Evolutionary conservation across 2,329 filamentous ascomycete species (phyloP), one percentile per base, ranked within the genome.

Genomic region (Emergomyces africanus): DNA sequence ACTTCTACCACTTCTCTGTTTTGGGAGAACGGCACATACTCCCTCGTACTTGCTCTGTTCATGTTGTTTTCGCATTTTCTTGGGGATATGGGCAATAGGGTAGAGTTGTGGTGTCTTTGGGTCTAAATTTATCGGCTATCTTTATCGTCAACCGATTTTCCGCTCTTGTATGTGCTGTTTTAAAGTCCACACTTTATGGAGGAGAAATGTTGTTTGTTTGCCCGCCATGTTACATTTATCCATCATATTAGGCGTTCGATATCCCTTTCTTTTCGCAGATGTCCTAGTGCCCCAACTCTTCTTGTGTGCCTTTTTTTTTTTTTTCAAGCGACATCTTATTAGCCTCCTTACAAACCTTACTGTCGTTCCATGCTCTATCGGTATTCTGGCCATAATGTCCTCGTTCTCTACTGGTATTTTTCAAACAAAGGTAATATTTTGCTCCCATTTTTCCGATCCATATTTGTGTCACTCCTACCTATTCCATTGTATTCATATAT

Each of bases 61-160:
- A 20, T 33, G 18, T n/a, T n/a, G n/a, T 53, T 44, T 55, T 28
- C 18, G 50, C 30, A 54, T 54, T 55, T 42, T 42, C 20, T 55
- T 42, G 53, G 53, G 53, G 20, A 42, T 55, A 10, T 42, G 53
- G 53, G 53, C 14, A 55, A 44, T 23, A 28, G 39, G 54, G 28
- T 42, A 55, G 37, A 55, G 54, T 55, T 55, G 54, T 14, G 54
- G 54, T 55, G 54, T 55, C 54, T 5, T 54, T 55, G 28, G 54
- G 54, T 44, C 39, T n/a, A 55, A 18, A 44, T 42, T 54, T 30
- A 39, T 54, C 50, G 50, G 23, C 33, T n/a, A 33, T 44, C 3
- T 30, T 44, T 44, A 18, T 25, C 41, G 10, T 46, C 14, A 9
- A 12, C 41, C 35, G 23, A 15, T 55, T 44, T 39, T 44, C 9